phyloP scores from a whole-genome alignment of 176 grass and related monocot species.

The Rhynchospora tenuis region DNA sequence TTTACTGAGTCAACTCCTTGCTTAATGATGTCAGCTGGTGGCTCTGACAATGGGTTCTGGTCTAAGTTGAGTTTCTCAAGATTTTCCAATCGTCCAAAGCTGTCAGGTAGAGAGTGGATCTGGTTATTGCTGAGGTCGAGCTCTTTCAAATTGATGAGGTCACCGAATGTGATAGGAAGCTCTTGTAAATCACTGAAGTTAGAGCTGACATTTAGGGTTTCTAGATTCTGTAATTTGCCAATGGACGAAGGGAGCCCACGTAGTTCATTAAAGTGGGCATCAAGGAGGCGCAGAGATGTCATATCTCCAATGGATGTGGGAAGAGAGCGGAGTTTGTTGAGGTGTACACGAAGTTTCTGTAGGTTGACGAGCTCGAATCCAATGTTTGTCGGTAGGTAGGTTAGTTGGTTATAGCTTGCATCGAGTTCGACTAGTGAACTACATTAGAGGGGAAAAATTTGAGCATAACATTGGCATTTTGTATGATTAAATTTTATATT shows the following conservation, averaged over 20 bases:
- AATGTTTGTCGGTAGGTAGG: conserved; percentile 77
- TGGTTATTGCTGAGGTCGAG: conserved; percentile 98
- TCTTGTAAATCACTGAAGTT: conserved; percentile 84
- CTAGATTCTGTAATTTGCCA: conserved; percentile 59
- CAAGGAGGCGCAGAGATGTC: conserved; percentile 50
- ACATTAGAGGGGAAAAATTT: neutral
- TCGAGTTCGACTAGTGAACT: conserved; percentile 71
- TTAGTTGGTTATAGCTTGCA: conserved; percentile 73
- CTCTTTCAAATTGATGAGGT: conserved; percentile 57
- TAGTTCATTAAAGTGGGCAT: conserved; percentile 88
- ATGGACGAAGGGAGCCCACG: conserved; percentile 56
- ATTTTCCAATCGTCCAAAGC: conserved; percentile 47
- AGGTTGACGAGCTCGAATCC: conserved; percentile 60
- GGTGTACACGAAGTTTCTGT: conserved; percentile 55
- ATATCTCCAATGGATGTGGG: conserved; percentile 84
- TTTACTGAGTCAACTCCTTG: conserved; percentile 37
- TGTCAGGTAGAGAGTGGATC: conserved; percentile 64
- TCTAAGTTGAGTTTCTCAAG: conserved; percentile 61
- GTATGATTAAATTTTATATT: neutral
- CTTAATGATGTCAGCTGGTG: conserved; percentile 45
- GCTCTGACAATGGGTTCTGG: conserved; percentile 68
- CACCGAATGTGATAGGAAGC: conserved; percentile 50
- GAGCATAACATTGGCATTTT: conserved; percentile 1
- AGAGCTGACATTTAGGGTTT: conserved; percentile 73
- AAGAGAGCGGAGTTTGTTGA: conserved; percentile 82